Evolutionary conservation across 371 early-diverging fungal genomes (phyloP).

Genomic region (Mucor plumbeus): DNA sequence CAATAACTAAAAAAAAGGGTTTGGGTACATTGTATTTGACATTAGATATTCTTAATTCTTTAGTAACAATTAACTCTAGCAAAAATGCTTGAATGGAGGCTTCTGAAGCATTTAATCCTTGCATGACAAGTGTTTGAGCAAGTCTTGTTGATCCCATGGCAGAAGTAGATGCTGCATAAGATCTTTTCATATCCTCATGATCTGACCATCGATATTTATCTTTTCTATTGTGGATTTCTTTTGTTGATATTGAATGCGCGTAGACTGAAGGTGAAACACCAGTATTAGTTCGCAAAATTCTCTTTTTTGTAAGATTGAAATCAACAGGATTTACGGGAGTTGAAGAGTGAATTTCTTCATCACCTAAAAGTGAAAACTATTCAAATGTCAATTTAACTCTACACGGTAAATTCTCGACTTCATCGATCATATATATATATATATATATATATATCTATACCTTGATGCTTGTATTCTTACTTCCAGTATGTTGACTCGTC

Average conservation of each 20-base stretch:
- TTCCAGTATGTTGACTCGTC: slow-evolving; percentile 6
- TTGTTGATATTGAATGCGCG: slow-evolving; percentile 8
- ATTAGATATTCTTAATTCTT: slow-evolving; percentile 54
- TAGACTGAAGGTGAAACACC: background rate
- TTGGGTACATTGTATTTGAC: slow-evolving; percentile 58
- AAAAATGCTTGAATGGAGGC: slow-evolving; percentile 52
- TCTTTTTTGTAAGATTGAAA: slow-evolving; percentile 36
- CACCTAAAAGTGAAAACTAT: slow-evolving; percentile 13
- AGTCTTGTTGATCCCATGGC: slow-evolving; percentile 30
- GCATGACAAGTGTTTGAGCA: slow-evolving; percentile 55
- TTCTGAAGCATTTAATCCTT: slow-evolving; percentile 49
- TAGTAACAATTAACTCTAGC: slow-evolving; percentile 58
- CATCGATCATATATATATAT: background rate
- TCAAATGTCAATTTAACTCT: background rate
- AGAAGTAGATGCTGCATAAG: slow-evolving; percentile 9
- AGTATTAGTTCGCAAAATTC: background rate
- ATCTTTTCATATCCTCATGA: slow-evolving; percentile 26
- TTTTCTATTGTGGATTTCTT: slow-evolving; percentile 7
- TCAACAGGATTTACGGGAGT: slow-evolving; percentile 54
- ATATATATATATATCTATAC: background rate
- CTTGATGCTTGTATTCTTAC: slow-evolving; percentile 21
- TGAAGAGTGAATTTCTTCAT: slow-evolving; percentile 12
- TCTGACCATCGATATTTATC: slow-evolving; percentile 26
- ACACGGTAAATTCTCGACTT: background rate
- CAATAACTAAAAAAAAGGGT: slow-evolving; percentile 49